phyloP scores from a whole-genome alignment of 2,329 filamentous ascomycete species.

The Colletotrichum zoysiae region DNA sequence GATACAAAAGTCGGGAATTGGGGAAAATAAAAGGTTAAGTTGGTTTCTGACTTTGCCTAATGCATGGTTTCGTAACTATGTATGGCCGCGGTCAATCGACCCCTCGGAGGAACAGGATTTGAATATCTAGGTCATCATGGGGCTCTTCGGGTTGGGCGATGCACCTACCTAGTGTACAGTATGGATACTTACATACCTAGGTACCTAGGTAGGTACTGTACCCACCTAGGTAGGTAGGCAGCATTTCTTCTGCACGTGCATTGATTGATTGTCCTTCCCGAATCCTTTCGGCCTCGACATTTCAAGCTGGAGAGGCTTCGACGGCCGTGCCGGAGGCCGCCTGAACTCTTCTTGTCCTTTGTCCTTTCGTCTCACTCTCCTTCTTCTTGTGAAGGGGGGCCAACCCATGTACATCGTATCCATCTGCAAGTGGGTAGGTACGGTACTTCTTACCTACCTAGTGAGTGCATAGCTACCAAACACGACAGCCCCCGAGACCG shows the following conservation, averaged over 20 bases:
- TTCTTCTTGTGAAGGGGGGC: not conserved
- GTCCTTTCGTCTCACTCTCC: not conserved
- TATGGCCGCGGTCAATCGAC: not conserved
- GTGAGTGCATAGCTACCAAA: not conserved
- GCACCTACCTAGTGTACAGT: not conserved
- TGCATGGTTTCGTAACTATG: not conserved
- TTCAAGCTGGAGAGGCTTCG: not conserved
- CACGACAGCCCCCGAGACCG: not conserved
- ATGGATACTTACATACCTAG: no score
- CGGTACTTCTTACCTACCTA: no score
- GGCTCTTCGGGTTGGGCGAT: not conserved
- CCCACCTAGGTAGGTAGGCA: not conserved
- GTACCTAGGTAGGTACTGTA: not conserved
- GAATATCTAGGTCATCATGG: not conserved
- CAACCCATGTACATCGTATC: not conserved
- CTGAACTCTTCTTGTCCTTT: conserved; percentile 17
- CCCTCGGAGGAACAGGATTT: not conserved
- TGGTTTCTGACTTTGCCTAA: not conserved
- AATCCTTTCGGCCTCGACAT: conserved; percentile 10
- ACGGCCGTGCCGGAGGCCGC: conserved; percentile 33
- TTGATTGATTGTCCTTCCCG: not conserved
- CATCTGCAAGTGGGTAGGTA: not conserved
- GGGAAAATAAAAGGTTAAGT: not conserved
- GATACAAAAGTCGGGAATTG: not conserved
- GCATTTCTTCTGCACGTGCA: not conserved